Evolutionary conservation across 805 yeast species (phyloP).

Genomic region (Metschnikowia vanudenii): DNA sequence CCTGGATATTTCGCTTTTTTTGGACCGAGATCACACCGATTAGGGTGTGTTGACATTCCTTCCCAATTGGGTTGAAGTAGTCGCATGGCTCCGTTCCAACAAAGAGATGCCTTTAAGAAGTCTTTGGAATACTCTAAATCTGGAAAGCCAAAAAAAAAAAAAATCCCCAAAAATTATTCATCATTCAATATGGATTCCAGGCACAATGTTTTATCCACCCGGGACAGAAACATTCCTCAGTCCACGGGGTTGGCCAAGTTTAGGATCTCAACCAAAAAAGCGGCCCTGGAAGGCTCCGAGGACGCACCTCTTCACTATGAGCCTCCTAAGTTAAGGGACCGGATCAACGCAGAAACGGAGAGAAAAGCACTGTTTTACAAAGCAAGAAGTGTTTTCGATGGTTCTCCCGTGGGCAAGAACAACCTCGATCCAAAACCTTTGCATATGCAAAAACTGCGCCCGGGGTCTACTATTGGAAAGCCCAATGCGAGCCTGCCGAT

Average conservation of each 20-base stretch:
- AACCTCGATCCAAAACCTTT: background rate
- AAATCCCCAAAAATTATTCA: background rate
- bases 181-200: background rate
- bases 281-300: background rate
- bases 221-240: conserved; percentile 43
- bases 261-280: conserved; percentile 8
- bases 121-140: background rate
- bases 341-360: conserved; percentile 2
- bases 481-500: conserved; percentile 4
- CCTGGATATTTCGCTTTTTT: no score
- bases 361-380: conserved; percentile 7
- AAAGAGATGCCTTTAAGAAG: background rate
- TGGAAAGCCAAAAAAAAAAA: no score
- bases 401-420: background rate
- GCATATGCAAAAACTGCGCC: background rate
- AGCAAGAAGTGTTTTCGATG: conserved; percentile 9
- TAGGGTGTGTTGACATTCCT: conserved; percentile 9
- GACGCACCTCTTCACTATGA: conserved; percentile 1
- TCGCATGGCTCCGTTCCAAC: conserved; percentile 2
- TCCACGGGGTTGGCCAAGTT: conserved; percentile 40
- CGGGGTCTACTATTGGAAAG: background rate
- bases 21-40: no score
- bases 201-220: conserved; percentile 6
- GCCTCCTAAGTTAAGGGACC: conserved; percentile 1
- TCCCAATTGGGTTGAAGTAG: conserved; percentile 10